A percentile compares a stretch with the other conserved stretches of the same genome.
Evolutionary conservation across 148 eudicot genomes (phyloP).

Genomic region (Nyssa sinensis): DNA sequence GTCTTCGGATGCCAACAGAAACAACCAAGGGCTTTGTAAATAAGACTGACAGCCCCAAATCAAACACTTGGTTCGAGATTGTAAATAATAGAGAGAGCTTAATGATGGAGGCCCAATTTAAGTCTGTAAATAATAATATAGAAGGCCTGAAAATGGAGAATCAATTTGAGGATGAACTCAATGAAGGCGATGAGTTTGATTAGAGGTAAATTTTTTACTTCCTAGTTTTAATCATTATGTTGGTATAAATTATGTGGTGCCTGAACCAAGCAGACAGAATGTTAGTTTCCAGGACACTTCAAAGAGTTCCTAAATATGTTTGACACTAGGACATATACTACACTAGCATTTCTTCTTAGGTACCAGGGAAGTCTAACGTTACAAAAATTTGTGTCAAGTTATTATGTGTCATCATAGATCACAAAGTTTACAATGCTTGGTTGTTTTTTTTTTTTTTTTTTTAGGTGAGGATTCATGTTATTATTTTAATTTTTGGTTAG

Average conservation of each 20-base stretch:
- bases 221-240: background rate
- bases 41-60: slow-evolving; percentile 44
- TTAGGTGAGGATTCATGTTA: too few relatives aligned
- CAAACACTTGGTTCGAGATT: slow-evolving; percentile 39
- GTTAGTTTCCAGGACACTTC: background rate
- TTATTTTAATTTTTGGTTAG: too few relatives aligned
- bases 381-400: too few relatives aligned
- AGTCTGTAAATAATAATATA: slow-evolving; percentile 57
- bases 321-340: background rate
- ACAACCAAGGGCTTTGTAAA: slow-evolving; percentile 49
- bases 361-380: too few relatives aligned
- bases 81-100: slow-evolving; percentile 66
- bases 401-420: background rate
- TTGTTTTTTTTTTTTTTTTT: too few relatives aligned
- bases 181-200: slow-evolving; percentile 38
- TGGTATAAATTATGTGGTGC: background rate
- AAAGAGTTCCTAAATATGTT: background rate
- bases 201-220: slow-evolving; percentile 44
- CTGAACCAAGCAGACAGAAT: background rate
- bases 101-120: slow-evolving; percentile 33
- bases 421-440: too few relatives aligned
- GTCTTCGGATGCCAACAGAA: slow-evolving; percentile 31
- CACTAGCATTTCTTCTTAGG: too few relatives aligned
- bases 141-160: slow-evolving; percentile 48
- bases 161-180: slow-evolving; percentile 41